Percentiles rank a stretch among this genome's conserved stretches.
Evolutionary conservation across 2,329 filamentous ascomycete species (phyloP).

Genomic region (Ploettnerulaceae sp.): DNA sequence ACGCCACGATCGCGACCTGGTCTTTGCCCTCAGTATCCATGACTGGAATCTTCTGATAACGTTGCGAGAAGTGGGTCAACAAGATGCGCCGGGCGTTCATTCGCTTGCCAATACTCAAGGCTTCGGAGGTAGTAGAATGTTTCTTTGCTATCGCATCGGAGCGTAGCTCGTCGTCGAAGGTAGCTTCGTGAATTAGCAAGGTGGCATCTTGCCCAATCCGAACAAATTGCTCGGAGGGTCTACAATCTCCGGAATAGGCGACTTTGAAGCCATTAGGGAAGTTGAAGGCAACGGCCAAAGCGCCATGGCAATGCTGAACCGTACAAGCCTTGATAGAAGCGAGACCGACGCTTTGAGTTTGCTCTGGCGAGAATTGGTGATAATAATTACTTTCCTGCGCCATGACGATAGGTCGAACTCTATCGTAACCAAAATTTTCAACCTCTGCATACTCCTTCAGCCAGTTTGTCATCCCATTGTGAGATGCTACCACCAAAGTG

Average conservation of each 20-base stretch:
- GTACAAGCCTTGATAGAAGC: conserved; percentile 57
- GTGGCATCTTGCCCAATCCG: conserved; percentile 69
- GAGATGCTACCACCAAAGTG: conserved; percentile 63
- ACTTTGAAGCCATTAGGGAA: conserved; percentile 79
- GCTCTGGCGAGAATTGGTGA: conserved; percentile 35
- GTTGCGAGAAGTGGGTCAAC: conserved; percentile 91
- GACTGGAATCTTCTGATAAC: conserved; percentile 56
- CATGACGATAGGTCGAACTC: conserved; percentile 30
- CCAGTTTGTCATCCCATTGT: conserved; percentile 67
- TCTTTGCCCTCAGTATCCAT: conserved; percentile 42
- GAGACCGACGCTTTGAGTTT: conserved; percentile 55
- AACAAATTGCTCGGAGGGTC: conserved; percentile 68
- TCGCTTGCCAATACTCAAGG: conserved; percentile 65
- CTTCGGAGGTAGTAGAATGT: conserved; percentile 85
- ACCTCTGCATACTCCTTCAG: conserved; percentile 74
- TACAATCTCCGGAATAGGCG: conserved; percentile 91
- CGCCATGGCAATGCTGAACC: conserved; percentile 75
- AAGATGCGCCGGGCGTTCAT: conserved; percentile 81
- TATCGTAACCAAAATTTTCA: conserved; percentile 70
- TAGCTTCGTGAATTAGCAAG: conserved; percentile 90
- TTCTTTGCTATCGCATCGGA: conserved; percentile 81
- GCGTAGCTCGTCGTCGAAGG: conserved; percentile 80
- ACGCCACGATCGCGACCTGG: conserved; percentile 66
- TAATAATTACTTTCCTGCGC: conserved; percentile 18
- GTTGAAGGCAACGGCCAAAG: conserved; percentile 71